phyloP scores from a whole-genome alignment of 2,329 filamentous ascomycete genomes.

The Lasiodiplodia sp. region DNA sequence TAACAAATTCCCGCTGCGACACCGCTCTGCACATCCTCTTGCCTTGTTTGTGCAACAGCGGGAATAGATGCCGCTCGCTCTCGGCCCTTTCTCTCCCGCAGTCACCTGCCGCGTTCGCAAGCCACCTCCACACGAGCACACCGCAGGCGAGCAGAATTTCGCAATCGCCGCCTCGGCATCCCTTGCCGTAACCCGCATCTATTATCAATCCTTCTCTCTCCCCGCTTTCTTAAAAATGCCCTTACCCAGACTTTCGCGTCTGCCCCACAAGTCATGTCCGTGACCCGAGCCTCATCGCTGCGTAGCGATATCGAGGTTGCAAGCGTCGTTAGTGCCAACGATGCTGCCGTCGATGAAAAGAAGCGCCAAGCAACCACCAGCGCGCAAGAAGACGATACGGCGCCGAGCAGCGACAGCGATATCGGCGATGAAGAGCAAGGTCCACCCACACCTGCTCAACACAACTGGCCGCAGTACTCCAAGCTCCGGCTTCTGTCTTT shows the following conservation, averaged over 20 bases:
- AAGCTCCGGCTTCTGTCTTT: conserved; percentile 40
- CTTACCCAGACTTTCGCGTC: background rate
- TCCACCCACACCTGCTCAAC: background rate
- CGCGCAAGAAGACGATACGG: conserved; percentile 1
- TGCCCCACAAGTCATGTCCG: background rate
- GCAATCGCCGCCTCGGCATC: background rate
- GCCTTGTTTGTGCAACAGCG: background rate
- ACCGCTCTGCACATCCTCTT: background rate
- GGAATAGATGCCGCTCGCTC: background rate
- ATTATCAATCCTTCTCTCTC: background rate
- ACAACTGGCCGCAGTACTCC: conserved; percentile 30
- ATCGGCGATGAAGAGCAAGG: conserved; percentile 20
- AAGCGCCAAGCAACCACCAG: background rate
- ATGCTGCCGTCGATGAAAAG: conserved; percentile 2
- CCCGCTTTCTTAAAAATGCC: background rate
- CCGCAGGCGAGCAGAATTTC: background rate
- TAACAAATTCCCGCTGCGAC: background rate
- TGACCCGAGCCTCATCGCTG: background rate
- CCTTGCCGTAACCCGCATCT: background rate
- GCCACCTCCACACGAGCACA: conserved; percentile 19
- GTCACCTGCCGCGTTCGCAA: conserved; percentile 1
- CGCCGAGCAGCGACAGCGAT: conserved; percentile 9
- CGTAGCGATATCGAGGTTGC: conserved; percentile 3
- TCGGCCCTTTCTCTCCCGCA: background rate
- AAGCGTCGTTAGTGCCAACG: background rate